These are phyloP conservation scores for Lactarius vividus DNA, from an alignment of 768 basidiomycete species.

Conservation along the genomic window DNA sequence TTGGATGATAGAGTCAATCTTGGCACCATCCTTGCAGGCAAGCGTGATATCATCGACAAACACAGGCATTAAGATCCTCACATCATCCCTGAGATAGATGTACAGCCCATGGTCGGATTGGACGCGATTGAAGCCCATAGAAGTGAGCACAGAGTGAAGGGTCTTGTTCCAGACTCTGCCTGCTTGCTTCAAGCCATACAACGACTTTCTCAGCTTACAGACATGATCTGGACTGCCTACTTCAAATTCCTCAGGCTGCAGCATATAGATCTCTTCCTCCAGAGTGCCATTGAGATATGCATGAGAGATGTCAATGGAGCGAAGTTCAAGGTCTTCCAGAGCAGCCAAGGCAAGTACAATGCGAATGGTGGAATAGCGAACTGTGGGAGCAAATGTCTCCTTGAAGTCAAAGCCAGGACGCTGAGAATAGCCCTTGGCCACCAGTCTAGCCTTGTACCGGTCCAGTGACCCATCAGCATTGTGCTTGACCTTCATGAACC, in stretches of 20 bases:
- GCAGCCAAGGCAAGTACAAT: background rate
- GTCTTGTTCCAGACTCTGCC: background rate
- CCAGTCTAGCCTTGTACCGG: too few relatives aligned
- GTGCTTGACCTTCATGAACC: too few relatives aligned
- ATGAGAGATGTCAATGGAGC: too few relatives aligned
- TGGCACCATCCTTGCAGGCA: background rate
- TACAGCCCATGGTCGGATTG: background rate
- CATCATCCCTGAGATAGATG: background rate
- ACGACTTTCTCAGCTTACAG: background rate
- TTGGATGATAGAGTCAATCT: too few relatives aligned
- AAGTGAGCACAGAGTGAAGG: background rate
- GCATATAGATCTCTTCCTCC: background rate
- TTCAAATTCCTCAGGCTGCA: background rate
- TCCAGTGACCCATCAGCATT: too few relatives aligned
- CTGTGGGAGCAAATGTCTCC: background rate
- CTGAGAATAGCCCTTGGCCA: background rate
- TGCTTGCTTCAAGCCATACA: background rate
- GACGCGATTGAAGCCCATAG: background rate
- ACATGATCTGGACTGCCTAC: background rate
- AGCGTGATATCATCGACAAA: background rate
- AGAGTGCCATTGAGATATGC: too few relatives aligned
- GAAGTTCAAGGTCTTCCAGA: background rate
- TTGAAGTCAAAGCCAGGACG: background rate
- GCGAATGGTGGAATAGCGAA: background rate
- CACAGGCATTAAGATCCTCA: background rate